Evolutionary conservation across 768 basidiomycete species (phyloP), one percentile per base, ranked within the genome.

Genomic region (Mrakia blollopis): DNA sequence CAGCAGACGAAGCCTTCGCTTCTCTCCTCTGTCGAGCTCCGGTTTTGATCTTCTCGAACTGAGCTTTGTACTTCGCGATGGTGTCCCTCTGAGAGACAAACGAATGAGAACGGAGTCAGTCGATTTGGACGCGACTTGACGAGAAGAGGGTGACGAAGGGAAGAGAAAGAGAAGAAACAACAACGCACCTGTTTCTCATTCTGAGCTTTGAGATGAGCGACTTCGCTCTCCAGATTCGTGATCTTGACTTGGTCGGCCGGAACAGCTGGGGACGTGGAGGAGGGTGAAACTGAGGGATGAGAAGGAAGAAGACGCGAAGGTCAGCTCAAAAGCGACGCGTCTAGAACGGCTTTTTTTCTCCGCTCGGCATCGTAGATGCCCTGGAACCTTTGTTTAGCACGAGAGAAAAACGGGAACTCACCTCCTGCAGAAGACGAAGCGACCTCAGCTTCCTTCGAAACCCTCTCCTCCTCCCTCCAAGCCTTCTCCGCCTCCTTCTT

Each of bases 121-220:
- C 39, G 35, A n/a, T n/a, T n/a, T n/a, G n/a, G n/a, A n/a, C n/a
- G n/a, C n/a, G n/a, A n/a, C n/a, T n/a, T n/a, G n/a, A 13, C 44
- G 44, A 44, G 11, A 44, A 9, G 44, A 3, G 35, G 6, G 25
- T 32, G 6, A n/a, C 25, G 57, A 9, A 25, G 25, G 10, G 28
- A 25, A 57, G 57, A 28, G 39, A 23, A 35, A 39, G 30, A 35
- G 32, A 6, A 32, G 63, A 30, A 30, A 32, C 25, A 16, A 35
- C n/a, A 32, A 39, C 65, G 37, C n/a, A 68, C 65, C 65, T 68
- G 65, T 39, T 68, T 68, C 39, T 68, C 65, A 39, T 21, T 41
- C 65, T 68, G 65, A 23, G 65, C 65, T n/a, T 68, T 68, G 65
- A 68, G 65, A 44, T 41, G 35, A n/a, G 39, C 65, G 65, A 68